Conservation (phyloP, 176 grass and related monocot species). For the Oryza glaberrima region DNA sequence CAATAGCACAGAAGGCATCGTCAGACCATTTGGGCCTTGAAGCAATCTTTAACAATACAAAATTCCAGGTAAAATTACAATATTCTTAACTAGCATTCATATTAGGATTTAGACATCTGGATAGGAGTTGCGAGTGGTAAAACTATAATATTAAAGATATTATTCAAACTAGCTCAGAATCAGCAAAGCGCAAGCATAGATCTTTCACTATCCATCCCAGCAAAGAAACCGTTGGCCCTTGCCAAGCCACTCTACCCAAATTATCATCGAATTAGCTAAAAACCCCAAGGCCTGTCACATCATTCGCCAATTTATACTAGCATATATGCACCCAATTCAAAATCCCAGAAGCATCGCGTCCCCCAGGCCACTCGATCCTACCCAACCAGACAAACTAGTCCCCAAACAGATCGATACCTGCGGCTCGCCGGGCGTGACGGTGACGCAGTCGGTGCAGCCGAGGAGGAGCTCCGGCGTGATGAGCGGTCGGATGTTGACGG, state of each 20-base stretch:
- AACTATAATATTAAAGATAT: not conserved
- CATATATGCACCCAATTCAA: not conserved
- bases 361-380: not conserved
- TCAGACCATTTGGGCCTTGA: slow-evolving; percentile 18
- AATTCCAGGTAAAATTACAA: not conserved
- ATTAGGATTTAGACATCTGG: not conserved
- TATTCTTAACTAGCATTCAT: not conserved
- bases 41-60: slow-evolving; percentile 10
- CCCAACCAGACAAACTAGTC: not conserved
- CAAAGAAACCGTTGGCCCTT: not conserved
- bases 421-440: slow-evolving; percentile 75
- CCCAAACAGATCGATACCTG: slow-evolving; percentile 54
- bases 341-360: not conserved
- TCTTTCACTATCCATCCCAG: not conserved
- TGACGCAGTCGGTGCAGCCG: slow-evolving; percentile 83
- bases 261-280: not conserved
- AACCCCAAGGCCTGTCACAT: not conserved
- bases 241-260: not conserved
- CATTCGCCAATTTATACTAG: not conserved
- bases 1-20: slow-evolving; percentile 7
- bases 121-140: not conserved
- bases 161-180: not conserved
- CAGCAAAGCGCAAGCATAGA: slow-evolving; percentile 9
- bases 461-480: slow-evolving; percentile 84
- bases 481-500: slow-evolving; percentile 89